Base-by-base conservation (phyloP, 1,284 basidiomycete genomes). In the Schizopora paradoxa region DNA sequence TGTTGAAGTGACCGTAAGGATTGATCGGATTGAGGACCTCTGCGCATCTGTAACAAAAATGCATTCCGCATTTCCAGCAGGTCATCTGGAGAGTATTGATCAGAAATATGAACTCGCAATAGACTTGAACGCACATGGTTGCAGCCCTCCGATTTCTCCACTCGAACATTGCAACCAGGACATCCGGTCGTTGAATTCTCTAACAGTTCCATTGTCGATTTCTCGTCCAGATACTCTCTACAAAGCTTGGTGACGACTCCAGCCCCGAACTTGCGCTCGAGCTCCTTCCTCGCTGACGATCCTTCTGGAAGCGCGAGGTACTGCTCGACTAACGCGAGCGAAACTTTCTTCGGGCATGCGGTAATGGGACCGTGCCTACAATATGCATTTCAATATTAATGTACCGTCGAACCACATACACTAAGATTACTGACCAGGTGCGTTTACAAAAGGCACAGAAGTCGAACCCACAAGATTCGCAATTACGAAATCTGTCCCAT, bases 11-110 rank as follows among this genome's bases (percentile, higher is more conserved):
- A 27, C 55, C 58, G 56, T 89, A 90, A 0, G 86, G 86, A 51
- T 84, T 66, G 6, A 50, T 55, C 5, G 66, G 59, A 1, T 62
- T 51, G 33, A 90, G 60, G 53, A 68, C 73, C 2, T 61, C 51
- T 6, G 82, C 85, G 57, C 86, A 90, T 4, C 80, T 73, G 56
- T 86, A 90, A 66, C 87, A 91, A 56, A 90, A 89, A 57, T 91
- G 86, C 36, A 74, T 66, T 14, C 61, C 54, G 62, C 84, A 88
- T 52, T 79, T 79, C 18, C 66, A 62, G 57, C 86, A 89, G 5
- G 76, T 84, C 82, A 87, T 87, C 82, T 86, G 52, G 32, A 42
- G 14, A 47, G 19, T 21, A 36, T 21, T 51, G 31, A 53, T 48
- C 22, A 38, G 22, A 29, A 33, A 48, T 37, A 29, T 25, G 41